Percentiles rank a stretch among this genome's conserved stretches.
Evolutionary conservation across 441 rosid species (phyloP).

Genomic region (Adansonia rubrostipa): DNA sequence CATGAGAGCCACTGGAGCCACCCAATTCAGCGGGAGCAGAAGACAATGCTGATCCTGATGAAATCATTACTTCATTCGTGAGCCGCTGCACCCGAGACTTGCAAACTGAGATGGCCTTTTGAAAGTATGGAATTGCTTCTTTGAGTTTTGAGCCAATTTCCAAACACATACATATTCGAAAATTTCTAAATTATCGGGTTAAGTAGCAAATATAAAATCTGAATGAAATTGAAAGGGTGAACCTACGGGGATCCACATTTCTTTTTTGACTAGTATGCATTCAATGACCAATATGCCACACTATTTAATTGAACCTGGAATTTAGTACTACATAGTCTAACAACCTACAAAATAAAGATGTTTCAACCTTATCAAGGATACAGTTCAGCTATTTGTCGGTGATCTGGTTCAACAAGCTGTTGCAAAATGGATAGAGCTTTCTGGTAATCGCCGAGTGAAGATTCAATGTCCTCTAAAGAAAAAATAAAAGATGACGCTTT

Average conservation of each 20-base stretch:
- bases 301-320: slow-evolving; percentile 4
- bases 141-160: slow-evolving; percentile 77
- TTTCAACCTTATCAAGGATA: slow-evolving; percentile 57
- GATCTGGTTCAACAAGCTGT: slow-evolving; percentile 81
- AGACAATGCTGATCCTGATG: slow-evolving; percentile 50
- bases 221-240: slow-evolving; percentile 9
- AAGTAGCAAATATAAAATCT: slow-evolving; percentile 36
- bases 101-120: slow-evolving; percentile 77
- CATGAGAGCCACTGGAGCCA: slow-evolving; percentile 51
- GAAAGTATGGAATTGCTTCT: slow-evolving; percentile 84
- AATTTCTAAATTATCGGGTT: slow-evolving; percentile 66
- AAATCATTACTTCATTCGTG: slow-evolving; percentile 54
- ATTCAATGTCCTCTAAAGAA: slow-evolving; percentile 80
- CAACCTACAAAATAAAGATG: background rate
- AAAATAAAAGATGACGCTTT: slow-evolving; percentile 10
- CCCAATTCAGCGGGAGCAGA: slow-evolving; percentile 54
- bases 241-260: slow-evolving; percentile 12
- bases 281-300: background rate
- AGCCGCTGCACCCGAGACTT: slow-evolving; percentile 70
- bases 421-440: slow-evolving; percentile 72
- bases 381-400: slow-evolving; percentile 83
- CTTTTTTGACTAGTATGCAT: background rate
- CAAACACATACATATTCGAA: slow-evolving; percentile 80
- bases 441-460: slow-evolving; percentile 82
- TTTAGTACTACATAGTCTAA: background rate